Percentiles rank a stretch among this genome's conserved stretches.
Evolutionary conservation across 2,329 filamentous ascomycete species (phyloP).

Genomic region (Trichophyton benhamiae): DNA sequence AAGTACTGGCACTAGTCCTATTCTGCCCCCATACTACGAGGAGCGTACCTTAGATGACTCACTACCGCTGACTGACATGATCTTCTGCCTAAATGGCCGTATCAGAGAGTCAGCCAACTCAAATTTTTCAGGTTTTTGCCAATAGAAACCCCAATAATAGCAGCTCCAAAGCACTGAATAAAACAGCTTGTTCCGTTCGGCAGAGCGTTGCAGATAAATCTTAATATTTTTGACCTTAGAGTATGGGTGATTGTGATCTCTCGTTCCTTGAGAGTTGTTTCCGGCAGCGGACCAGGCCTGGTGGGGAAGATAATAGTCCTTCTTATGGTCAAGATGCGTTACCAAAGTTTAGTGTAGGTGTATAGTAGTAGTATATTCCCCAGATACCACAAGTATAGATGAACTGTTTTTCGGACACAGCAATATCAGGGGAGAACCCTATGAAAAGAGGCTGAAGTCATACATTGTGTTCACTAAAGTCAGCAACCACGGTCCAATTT

Average conservation of each 20-base stretch:
- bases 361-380: background rate
- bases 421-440: background rate
- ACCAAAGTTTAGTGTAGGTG: background rate
- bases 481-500: background rate
- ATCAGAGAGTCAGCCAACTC: background rate
- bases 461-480: background rate
- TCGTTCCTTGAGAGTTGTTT: background rate
- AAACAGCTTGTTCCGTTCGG: background rate
- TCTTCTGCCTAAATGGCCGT: background rate
- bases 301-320: background rate
- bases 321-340: background rate
- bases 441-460: background rate
- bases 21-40: background rate
- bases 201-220: background rate
- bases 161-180: background rate
- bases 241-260: background rate
- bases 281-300: background rate
- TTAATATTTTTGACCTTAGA: background rate
- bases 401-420: background rate
- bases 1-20: background rate
- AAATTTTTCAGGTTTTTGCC: background rate
- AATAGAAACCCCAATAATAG: background rate
- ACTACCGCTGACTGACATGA: background rate
- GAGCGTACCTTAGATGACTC: background rate
- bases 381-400: background rate